These are phyloP conservation scores for Pinus tabuliformis DNA, from an alignment of 75 land plant genomes.

Conservation along the genomic window DNA sequence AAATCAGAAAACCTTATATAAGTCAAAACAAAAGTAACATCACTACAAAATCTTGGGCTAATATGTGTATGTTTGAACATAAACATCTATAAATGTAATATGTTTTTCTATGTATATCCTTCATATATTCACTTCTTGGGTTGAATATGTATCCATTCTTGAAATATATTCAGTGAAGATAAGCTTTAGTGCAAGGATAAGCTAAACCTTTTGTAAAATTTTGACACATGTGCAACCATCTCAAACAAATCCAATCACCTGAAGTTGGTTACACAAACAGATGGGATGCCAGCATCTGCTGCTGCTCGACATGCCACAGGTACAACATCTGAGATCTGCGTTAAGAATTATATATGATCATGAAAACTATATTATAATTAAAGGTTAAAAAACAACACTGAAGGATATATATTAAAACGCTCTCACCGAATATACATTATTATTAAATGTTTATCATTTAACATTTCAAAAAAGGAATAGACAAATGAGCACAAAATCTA, in stretches of 20 bases:
- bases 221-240: not conserved
- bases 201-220: not conserved
- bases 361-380: too few species aligned
- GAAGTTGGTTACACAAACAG: constrained; percentile 97
- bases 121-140: not conserved
- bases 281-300: constrained; percentile 93
- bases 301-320: constrained; percentile 99
- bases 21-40: not conserved
- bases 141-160: not conserved
- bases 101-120: not conserved
- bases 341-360: not conserved
- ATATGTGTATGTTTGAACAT: not conserved
- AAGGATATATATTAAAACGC: not conserved
- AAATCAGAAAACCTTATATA: not conserved
- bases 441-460: not conserved
- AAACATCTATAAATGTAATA: not conserved
- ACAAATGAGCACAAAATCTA: not conserved
- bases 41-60: not conserved
- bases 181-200: not conserved
- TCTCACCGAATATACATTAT: not conserved
- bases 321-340: constrained; percentile 95
- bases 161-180: not conserved
- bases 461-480: not conserved
- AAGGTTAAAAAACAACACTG: not conserved
- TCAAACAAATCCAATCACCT: constrained; percentile 43